These are phyloP conservation scores for Rhynchospora tenuis DNA, from an alignment of 176 grass and related monocot genomes.

Conservation along the genomic window DNA sequence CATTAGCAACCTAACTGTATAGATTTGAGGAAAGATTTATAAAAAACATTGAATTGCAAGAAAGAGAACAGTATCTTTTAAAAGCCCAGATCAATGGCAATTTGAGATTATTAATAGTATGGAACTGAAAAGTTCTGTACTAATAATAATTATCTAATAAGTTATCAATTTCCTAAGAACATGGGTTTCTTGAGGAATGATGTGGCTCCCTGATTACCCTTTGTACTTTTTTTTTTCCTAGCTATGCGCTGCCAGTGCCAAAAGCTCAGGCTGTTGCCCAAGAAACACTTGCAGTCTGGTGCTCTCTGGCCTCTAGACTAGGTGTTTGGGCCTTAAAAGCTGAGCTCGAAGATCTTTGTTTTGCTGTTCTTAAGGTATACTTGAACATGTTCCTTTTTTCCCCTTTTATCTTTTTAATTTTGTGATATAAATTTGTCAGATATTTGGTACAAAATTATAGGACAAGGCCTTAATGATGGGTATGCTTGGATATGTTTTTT, in stretches of 20 bases:
- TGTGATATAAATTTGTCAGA: background rate
- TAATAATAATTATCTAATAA: no score
- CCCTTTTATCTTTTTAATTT: background rate
- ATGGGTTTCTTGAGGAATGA: background rate
- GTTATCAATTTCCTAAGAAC: background rate
- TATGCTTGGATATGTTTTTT: background rate
- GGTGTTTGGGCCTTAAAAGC: conserved; percentile 99
- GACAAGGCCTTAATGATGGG: background rate
- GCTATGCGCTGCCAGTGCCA: conserved; percentile 74
- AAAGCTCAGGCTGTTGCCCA: conserved; percentile 99
- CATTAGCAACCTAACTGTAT: background rate
- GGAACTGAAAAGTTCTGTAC: background rate
- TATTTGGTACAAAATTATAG: background rate
- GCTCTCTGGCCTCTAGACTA: conserved; percentile 87
- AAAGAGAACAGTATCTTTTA: background rate
- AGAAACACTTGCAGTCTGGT: conserved; percentile 93
- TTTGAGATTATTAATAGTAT: background rate
- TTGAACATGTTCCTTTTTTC: conserved; percentile 6
- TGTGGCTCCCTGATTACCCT: background rate
- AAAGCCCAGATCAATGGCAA: background rate
- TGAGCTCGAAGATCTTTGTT: conserved; percentile 97
- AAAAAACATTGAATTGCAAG: background rate
- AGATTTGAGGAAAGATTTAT: background rate
- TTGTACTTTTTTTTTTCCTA: conserved; percentile 41
- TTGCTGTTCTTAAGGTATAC: conserved; percentile 93